Base-by-base conservation (phyloP, 768 basidiomycete genomes). In the Rubroboletus satanas region DNA sequence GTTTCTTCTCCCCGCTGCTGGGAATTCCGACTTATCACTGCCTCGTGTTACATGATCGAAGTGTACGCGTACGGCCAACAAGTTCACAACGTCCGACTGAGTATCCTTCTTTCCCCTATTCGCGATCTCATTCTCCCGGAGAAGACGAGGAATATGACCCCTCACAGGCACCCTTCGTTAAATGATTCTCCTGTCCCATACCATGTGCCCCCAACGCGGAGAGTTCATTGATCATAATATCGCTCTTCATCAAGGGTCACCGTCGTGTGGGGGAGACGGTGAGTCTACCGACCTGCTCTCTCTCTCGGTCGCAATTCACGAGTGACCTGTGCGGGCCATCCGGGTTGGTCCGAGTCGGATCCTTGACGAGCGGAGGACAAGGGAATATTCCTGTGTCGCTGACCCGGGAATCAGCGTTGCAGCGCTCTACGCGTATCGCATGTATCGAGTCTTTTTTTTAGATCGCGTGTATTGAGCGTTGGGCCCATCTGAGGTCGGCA, bases 111-210 rank as follows among this genome's bases (percentile, higher is more conserved):
- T 50, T 37, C 52, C 42, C 56, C 45, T 36, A 31, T 45, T 46
- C 14, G 26, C 31, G 38, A 23, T 15, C 38, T 48, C 45, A 47
- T 59, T 55, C 45, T 39, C 14, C 59, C 36, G 32, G 52, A 47
- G 47, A 62, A 56, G 50, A 38, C 23, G 17, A 45, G 12, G 18
- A 48, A 49, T 59, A 59, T 51, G 45, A 51, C 42, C 33, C 21
- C 42, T 62, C 60, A 52, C 51, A 59, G 65, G 65, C 48, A 58
- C 59, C 14, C 49, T 62, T 67, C 60, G 52, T 15, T n/a, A 41
- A 49, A n/a, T 6, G 65, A 65, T 64, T 56, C 62, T 35, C 62
- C 51, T n/a, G 28, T 57, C 54, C 49, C 54, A 57, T 49, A 54
- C 28, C 39, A n/a, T 23, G 52, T 32, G 26, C 45, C 57, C 52